These are phyloP conservation scores for Talaromyces thailandensis DNA, from an alignment of 495 filamentous ascomycete species.

Conservation along the genomic window DNA sequence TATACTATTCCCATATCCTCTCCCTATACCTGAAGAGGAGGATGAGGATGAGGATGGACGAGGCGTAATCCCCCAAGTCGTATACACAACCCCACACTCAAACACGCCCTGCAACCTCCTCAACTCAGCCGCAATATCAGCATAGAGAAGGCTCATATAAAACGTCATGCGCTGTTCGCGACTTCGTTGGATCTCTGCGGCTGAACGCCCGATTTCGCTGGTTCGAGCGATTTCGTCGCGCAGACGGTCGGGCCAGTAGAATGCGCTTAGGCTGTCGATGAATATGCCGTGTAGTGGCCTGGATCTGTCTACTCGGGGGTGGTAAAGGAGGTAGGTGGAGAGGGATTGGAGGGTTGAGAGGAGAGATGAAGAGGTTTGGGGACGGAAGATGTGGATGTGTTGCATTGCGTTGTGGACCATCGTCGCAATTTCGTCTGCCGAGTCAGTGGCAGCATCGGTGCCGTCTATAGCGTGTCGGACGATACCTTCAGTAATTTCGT, in stretches of 20 bases:
- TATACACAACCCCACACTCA: slow-evolving; percentile 32
- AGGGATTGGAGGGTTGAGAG: slow-evolving; percentile 42
- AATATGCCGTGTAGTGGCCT: slow-evolving; percentile 40
- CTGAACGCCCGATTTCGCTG: slow-evolving; percentile 26
- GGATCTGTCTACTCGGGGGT: slow-evolving; percentile 16
- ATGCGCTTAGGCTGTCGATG: slow-evolving; percentile 46
- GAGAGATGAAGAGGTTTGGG: slow-evolving; percentile 41
- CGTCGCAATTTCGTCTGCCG: slow-evolving; percentile 8
- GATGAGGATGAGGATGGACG: not conserved
- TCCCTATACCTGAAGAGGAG: not conserved
- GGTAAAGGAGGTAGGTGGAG: slow-evolving; percentile 38
- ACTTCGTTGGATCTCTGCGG: slow-evolving; percentile 21
- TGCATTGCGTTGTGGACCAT: slow-evolving; percentile 29
- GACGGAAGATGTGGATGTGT: slow-evolving; percentile 47
- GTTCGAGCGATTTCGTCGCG: slow-evolving; percentile 36
- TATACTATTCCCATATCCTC: slow-evolving; percentile 22
- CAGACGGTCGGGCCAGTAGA: slow-evolving; percentile 48
- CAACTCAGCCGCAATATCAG: slow-evolving; percentile 22
- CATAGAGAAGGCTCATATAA: slow-evolving; percentile 25
- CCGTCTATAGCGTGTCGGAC: slow-evolving; percentile 6
- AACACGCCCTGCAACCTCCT: slow-evolving; percentile 27
- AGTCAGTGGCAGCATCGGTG: not conserved
- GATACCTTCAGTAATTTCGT: slow-evolving; percentile 23
- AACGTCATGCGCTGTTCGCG: slow-evolving; percentile 23
- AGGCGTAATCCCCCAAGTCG: slow-evolving; percentile 14